These are phyloP conservation scores for Dryas alaskensis DNA, from an alignment of 306 rosid genomes.

Conservation along the genomic window DNA sequence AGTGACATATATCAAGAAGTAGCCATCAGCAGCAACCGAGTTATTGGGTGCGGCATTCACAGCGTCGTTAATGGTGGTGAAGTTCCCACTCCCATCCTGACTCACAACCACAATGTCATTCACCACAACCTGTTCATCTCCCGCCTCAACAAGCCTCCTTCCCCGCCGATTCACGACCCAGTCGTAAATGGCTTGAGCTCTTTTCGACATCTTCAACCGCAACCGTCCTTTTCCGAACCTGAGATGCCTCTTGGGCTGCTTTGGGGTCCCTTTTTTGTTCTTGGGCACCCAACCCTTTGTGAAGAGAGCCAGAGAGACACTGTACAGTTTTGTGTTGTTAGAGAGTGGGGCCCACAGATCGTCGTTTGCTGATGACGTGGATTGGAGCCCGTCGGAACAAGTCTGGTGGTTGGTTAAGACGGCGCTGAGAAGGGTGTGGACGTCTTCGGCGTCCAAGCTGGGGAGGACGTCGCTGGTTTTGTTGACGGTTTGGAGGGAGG, in stretches of 20 bases:
- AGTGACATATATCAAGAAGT: conserved; percentile 41
- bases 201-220: conserved; percentile 28
- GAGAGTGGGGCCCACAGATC: conserved; percentile 14
- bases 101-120: conserved; percentile 38
- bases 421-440: conserved; percentile 40
- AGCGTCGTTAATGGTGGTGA: conserved; percentile 32
- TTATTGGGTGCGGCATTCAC: conserved; percentile 40
- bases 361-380: not conserved
- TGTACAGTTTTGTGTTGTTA: conserved; percentile 27
- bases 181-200: conserved; percentile 15
- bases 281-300: conserved; percentile 41
- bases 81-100: conserved; percentile 32
- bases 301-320: conserved; percentile 31
- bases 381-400: conserved; percentile 31
- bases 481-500: conserved; percentile 14
- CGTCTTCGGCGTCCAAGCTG: conserved; percentile 28
- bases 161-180: conserved; percentile 5
- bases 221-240: conserved; percentile 25
- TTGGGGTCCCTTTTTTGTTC: not conserved
- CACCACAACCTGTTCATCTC: conserved; percentile 24
- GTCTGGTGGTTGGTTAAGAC: conserved; percentile 41
- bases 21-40: conserved; percentile 31
- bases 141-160: conserved; percentile 24
- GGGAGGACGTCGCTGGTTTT: conserved; percentile 27
- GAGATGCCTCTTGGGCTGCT: conserved; percentile 7